Conservation (phyloP, 2,329 filamentous ascomycete genomes). For the Didymella exigua region DNA sequence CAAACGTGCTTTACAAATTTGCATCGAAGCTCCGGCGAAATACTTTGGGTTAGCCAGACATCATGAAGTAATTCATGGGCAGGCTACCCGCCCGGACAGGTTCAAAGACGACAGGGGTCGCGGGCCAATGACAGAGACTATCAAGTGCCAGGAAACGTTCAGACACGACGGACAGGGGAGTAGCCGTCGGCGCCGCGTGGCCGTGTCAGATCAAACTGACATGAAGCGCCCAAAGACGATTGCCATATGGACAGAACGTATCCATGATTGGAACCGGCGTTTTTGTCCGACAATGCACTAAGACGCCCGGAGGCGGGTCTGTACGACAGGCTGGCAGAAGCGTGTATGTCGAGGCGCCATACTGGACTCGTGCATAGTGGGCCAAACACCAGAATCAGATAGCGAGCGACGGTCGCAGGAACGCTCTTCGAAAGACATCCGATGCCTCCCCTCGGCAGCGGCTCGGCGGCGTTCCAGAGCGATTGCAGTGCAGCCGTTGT, state of each 20-base stretch:
- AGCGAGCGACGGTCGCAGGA: conserved; percentile 19
- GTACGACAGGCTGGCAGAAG: conserved; percentile 18
- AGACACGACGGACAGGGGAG: conserved; percentile 13
- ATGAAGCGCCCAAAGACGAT: conserved; percentile 13
- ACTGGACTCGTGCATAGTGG: conserved; percentile 5
- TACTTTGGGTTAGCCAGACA: conserved; percentile 16
- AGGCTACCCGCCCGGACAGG: conserved; percentile 9
- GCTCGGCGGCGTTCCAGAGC: conserved; percentile 21
- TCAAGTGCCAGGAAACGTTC: conserved; percentile 10
- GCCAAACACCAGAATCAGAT: conserved; percentile 2
- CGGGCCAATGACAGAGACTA: conserved; percentile 1
- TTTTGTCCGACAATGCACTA: not conserved
- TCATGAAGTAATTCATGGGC: conserved; percentile 20
- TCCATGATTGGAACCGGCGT: not conserved
- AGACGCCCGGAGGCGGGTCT: conserved; percentile 15
- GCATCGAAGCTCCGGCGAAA: conserved; percentile 4
- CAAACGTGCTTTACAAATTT: conserved; percentile 15
- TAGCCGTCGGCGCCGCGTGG: conserved; percentile 37
- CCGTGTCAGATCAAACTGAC: conserved; percentile 27
- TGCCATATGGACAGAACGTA: not conserved
- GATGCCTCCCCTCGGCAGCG: conserved; percentile 16
- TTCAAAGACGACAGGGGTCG: conserved; percentile 19
- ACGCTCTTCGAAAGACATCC: conserved; percentile 15
- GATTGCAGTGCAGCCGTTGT: conserved; percentile 22
- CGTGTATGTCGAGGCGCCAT: conserved; percentile 12